Evolutionary conservation across 1,139 yeast species (phyloP).

Genomic region (Kurtzmaniella quercitrusa): DNA sequence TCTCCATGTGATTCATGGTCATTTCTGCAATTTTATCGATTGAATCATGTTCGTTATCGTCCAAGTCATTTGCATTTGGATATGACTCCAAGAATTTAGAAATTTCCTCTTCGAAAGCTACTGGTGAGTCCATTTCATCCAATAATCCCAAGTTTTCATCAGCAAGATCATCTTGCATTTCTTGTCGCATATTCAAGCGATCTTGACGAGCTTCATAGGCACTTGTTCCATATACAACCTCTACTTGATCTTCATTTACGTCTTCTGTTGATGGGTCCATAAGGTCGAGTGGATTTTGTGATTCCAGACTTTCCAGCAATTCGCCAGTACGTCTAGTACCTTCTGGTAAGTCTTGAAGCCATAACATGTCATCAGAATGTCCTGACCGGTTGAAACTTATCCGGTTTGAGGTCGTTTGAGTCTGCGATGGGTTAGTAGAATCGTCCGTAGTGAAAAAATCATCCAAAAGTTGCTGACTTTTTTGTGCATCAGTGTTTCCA

Average conservation of each 20-base stretch:
- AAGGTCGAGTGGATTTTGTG: background rate
- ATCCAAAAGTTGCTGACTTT: background rate
- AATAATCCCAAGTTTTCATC: background rate
- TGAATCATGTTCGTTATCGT: background rate
- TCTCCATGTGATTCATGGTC: background rate
- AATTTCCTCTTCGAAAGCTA: conserved; percentile 2
- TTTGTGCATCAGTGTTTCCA: background rate
- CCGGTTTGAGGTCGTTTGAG: background rate
- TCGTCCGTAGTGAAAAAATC: background rate
- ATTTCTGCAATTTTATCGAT: background rate
- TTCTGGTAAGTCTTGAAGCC: background rate
- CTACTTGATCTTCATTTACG: background rate
- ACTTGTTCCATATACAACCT: background rate
- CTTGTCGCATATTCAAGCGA: background rate
- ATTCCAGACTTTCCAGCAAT: too few species aligned
- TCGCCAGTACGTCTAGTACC: background rate
- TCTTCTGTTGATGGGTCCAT: background rate
- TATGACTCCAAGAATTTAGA: conserved; percentile 4
- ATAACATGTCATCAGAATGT: background rate
- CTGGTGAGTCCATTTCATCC: background rate
- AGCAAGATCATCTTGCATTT: background rate
- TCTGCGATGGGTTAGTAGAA: background rate
- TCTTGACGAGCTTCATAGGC: background rate
- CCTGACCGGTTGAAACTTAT: background rate
- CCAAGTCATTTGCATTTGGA: background rate